phyloP scores from a whole-genome alignment of 2,329 filamentous ascomycete species.

The Rhynchosporium graminicola region DNA sequence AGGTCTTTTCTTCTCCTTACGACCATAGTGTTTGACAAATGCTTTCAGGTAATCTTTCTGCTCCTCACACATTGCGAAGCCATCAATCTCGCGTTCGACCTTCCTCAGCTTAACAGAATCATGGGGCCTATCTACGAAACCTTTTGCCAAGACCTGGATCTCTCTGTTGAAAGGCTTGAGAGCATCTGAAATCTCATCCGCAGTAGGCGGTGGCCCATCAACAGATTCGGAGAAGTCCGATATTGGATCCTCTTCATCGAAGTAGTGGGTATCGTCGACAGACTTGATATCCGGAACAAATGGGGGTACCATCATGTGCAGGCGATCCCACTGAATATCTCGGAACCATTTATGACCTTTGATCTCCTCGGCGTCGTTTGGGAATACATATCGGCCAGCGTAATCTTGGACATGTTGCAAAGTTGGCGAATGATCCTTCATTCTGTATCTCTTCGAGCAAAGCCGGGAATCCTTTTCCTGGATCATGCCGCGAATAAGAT shows the following conservation, averaged over 20 bases:
- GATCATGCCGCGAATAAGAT: slow-evolving; percentile 73
- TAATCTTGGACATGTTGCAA: slow-evolving; percentile 41
- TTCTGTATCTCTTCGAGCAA: slow-evolving; percentile 72
- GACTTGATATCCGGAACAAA: slow-evolving; percentile 74
- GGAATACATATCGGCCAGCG: slow-evolving; percentile 68
- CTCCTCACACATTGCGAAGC: slow-evolving; percentile 37
- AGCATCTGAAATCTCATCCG: slow-evolving; percentile 37
- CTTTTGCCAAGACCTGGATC: slow-evolving; percentile 39
- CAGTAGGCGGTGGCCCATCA: slow-evolving; percentile 21
- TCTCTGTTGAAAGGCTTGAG: slow-evolving; percentile 40
- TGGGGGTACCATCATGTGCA: slow-evolving; percentile 72
- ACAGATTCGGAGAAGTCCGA: slow-evolving; percentile 59
- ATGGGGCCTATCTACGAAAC: slow-evolving; percentile 38
- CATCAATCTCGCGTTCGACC: slow-evolving; percentile 41
- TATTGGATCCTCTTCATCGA: slow-evolving; percentile 78
- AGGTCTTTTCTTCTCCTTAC: slow-evolving; percentile 72
- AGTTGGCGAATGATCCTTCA: slow-evolving; percentile 56
- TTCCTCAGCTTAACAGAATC: slow-evolving; percentile 37
- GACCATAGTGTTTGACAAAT: slow-evolving; percentile 40
- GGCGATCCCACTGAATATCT: slow-evolving; percentile 72
- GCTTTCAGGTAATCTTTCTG: slow-evolving; percentile 41
- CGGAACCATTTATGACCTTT: slow-evolving; percentile 86
- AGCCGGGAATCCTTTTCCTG: slow-evolving; percentile 74
- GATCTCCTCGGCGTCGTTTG: slow-evolving; percentile 85
- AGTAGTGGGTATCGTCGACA: slow-evolving; percentile 81